Conservation (phyloP, 257 asterid genomes). For the Ligustrum vulgare region DNA sequence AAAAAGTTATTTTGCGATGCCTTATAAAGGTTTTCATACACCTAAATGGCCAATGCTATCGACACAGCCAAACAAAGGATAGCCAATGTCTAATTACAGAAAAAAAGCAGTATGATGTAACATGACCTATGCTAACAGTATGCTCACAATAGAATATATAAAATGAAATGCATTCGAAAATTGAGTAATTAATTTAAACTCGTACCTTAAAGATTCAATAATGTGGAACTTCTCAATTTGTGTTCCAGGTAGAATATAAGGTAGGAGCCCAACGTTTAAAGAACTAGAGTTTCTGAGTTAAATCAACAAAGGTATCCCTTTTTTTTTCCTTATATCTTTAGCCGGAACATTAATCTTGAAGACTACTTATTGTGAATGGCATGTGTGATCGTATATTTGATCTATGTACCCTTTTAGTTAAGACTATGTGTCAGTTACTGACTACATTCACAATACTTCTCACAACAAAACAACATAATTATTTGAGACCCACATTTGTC, state of each 20-base stretch:
- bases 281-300: background rate
- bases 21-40: background rate
- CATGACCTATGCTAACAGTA: background rate
- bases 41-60: background rate
- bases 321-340: background rate
- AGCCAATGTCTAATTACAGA: background rate
- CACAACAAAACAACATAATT: slow-evolving; percentile 1
- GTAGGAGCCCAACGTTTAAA: background rate
- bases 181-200: background rate
- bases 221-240: background rate
- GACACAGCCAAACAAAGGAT: background rate
- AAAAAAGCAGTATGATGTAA: background rate
- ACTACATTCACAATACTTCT: background rate
- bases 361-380: background rate
- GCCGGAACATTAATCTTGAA: background rate
- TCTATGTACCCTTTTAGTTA: background rate
- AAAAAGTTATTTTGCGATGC: background rate
- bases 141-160: background rate
- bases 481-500: slow-evolving; percentile 15
- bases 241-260: background rate
- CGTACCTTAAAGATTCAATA: background rate
- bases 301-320: background rate
- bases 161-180: background rate
- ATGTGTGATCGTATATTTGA: background rate
- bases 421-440: background rate